A percentile compares a stretch with the other conserved stretches of the same genome.
Evolutionary conservation across 2,329 filamentous ascomycete species (phyloP).

Genomic region (Cordyceps farinosa): DNA sequence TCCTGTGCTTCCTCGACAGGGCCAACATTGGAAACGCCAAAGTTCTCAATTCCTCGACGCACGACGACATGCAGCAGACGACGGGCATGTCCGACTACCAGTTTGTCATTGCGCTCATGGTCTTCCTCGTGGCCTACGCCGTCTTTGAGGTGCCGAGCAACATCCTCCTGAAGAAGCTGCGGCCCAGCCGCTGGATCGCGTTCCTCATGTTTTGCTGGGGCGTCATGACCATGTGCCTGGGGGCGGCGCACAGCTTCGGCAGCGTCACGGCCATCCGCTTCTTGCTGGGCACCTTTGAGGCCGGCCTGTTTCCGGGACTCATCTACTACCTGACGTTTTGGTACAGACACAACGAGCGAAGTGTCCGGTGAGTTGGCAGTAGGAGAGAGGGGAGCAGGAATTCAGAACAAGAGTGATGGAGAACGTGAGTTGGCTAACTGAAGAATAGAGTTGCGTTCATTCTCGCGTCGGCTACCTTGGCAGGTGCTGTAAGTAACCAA

Average conservation of each 20-base stretch:
- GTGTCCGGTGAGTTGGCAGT: conserved; percentile 42
- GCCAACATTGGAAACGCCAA: conserved; percentile 68
- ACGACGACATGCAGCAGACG: conserved; percentile 59
- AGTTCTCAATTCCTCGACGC: conserved; percentile 58
- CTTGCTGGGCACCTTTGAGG: conserved; percentile 66
- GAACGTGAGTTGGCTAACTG: not conserved
- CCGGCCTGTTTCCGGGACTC: conserved; percentile 66
- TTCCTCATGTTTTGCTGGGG: conserved; percentile 67
- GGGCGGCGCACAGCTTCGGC: conserved; percentile 58
- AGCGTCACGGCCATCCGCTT: conserved; percentile 65
- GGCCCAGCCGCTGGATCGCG: conserved; percentile 60
- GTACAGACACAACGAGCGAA: conserved; percentile 68
- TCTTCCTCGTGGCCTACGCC: conserved; percentile 59
- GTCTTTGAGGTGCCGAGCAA: conserved; percentile 65
- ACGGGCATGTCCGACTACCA: conserved; percentile 59
- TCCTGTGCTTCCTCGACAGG: conserved; percentile 65
- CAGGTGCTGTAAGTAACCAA: conserved; percentile 50
- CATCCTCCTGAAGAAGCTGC: conserved; percentile 61
- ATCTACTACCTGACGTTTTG: conserved; percentile 70
- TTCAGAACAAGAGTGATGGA: not conserved
- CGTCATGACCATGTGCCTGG: conserved; percentile 63
- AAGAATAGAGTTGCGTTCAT: conserved; percentile 60
- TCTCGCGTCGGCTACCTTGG: conserved; percentile 64
- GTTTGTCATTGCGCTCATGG: conserved; percentile 56
- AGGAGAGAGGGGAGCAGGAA: not conserved